A percentile compares a stretch with the other conserved stretches of the same genome.
Evolutionary conservation across 306 rosid genomes (phyloP).

Genomic region (Morella rubra): DNA sequence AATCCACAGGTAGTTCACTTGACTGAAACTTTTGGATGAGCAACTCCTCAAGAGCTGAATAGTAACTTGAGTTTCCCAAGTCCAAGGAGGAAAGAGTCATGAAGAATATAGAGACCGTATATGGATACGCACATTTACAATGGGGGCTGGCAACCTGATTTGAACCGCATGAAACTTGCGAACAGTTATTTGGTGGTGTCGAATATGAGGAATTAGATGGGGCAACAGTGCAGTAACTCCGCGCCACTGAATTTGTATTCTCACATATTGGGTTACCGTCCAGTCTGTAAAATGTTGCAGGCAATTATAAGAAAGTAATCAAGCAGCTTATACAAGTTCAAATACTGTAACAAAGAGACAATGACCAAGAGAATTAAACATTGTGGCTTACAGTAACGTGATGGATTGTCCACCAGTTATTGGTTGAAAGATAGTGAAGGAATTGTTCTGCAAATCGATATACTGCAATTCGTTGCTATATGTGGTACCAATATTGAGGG

Average conservation of each 20-base stretch:
- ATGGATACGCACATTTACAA: slow-evolving; percentile 72
- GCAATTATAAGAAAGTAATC: not conserved
- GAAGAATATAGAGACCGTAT: slow-evolving; percentile 50
- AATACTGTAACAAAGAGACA: slow-evolving; percentile 1
- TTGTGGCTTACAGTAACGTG: slow-evolving; percentile 25
- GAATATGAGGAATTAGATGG: slow-evolving; percentile 20
- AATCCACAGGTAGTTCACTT: slow-evolving; percentile 37
- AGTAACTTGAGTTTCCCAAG: slow-evolving; percentile 33
- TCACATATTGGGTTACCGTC: slow-evolving; percentile 49
- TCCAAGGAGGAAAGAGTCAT: slow-evolving; percentile 60
- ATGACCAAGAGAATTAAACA: not conserved
- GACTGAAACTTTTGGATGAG: slow-evolving; percentile 24
- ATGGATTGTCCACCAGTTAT: not conserved
- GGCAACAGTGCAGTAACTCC: slow-evolving; percentile 40
- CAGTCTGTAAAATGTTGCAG: slow-evolving; percentile 44
- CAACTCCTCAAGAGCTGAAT: slow-evolving; percentile 21
- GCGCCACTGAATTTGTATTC: slow-evolving; percentile 2
- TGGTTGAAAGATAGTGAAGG: not conserved
- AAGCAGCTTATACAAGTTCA: not conserved
- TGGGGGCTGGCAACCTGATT: slow-evolving; percentile 53
- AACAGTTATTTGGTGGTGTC: slow-evolving; percentile 39
- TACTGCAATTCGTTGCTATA: slow-evolving; percentile 13
- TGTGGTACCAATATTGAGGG: slow-evolving; percentile 17
- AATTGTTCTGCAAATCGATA: slow-evolving; percentile 30
- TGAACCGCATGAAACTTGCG: slow-evolving; percentile 32